Evolutionary conservation across 495 filamentous ascomycete genomes (phyloP).

Genomic region (Evernia prunastri): DNA sequence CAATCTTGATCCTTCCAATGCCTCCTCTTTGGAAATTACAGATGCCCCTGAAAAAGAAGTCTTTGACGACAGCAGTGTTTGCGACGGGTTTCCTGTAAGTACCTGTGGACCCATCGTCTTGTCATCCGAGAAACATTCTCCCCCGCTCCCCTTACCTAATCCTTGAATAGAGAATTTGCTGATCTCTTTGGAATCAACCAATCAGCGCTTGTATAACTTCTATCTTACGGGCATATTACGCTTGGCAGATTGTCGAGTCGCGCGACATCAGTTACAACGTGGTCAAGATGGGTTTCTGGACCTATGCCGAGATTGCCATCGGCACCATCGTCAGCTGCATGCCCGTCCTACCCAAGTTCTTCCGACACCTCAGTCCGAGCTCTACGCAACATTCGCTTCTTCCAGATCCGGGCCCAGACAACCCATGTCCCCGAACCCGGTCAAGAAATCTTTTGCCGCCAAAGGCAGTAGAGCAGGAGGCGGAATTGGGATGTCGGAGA

Average conservation of each 20-base stretch:
- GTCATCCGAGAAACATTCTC: neutral
- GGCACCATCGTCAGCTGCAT: slow-evolving; percentile 20
- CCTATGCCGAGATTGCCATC: slow-evolving; percentile 14
- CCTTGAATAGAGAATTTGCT: neutral
- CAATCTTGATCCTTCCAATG: slow-evolving; percentile 24
- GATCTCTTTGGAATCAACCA: neutral
- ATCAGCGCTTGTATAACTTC: slow-evolving; percentile 21
- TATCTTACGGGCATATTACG: slow-evolving; percentile 18
- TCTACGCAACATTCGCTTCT: neutral
- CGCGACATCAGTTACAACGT: slow-evolving; percentile 20
- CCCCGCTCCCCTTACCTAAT: neutral
- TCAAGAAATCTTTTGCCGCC: neutral
- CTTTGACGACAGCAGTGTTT: slow-evolving; percentile 15
- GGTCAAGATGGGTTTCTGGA: slow-evolving; percentile 15
- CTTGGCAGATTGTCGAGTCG: slow-evolving; percentile 2
- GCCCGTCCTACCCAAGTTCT: slow-evolving; percentile 21
- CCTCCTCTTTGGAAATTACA: slow-evolving; percentile 20
- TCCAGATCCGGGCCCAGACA: neutral
- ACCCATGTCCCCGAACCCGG: neutral
- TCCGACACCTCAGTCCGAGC: slow-evolving; percentile 12
- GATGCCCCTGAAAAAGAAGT: slow-evolving; percentile 12
- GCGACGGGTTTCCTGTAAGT: slow-evolving; percentile 21
- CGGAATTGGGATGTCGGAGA: neutral
- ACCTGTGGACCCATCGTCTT: neutral
- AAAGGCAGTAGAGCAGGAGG: neutral